Conservation (phyloP, 1,284 basidiomycete species). For the Mycosarcoma mackinlayi region DNA sequence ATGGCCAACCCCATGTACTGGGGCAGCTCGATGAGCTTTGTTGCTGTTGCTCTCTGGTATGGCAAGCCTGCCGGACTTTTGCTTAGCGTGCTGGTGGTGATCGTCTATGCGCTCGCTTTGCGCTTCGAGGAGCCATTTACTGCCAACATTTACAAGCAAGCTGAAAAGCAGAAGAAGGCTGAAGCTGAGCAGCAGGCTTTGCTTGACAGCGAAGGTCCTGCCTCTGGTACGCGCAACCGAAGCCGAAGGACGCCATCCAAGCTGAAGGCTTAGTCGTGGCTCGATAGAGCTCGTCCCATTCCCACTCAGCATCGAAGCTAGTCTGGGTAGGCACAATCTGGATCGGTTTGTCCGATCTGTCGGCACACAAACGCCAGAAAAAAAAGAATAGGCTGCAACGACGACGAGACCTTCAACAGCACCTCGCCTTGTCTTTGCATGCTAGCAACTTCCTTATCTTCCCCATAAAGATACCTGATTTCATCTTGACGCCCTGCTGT, state of each 20-base stretch:
- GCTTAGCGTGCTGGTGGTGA: slow-evolving; percentile 62
- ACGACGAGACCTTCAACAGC: slow-evolving; percentile 41
- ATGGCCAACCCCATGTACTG: slow-evolving; percentile 91
- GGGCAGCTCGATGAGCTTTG: slow-evolving; percentile 66
- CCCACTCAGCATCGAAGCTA: too few species aligned
- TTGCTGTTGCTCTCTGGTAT: slow-evolving; percentile 65
- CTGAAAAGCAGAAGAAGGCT: slow-evolving; percentile 54
- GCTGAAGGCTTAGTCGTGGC: slow-evolving; percentile 11
- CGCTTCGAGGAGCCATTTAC: slow-evolving; percentile 67
- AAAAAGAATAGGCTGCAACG: slow-evolving; percentile 14
- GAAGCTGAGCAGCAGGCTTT: slow-evolving; percentile 32
- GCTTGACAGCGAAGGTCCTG: slow-evolving; percentile 43
- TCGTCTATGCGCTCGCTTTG: slow-evolving; percentile 61
- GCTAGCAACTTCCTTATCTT: not conserved
- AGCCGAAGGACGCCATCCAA: slow-evolving; percentile 42
- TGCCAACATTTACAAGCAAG: slow-evolving; percentile 61
- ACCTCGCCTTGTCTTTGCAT: slow-evolving; percentile 17
- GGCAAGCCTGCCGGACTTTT: slow-evolving; percentile 65
- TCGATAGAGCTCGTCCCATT: not conserved
- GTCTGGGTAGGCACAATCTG: not conserved
- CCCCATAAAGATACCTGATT: slow-evolving; percentile 25
- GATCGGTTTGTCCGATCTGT: too few species aligned
- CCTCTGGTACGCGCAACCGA: slow-evolving; percentile 50
- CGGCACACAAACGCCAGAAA: too few species aligned
- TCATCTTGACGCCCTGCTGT: slow-evolving; percentile 1